Percentiles rank a stretch among this genome's conserved stretches.
These are phyloP conservation scores for Colletotrichum theobromicola DNA, from an alignment of 2,329 filamentous ascomycete genomes.

Conservation along the genomic window DNA sequence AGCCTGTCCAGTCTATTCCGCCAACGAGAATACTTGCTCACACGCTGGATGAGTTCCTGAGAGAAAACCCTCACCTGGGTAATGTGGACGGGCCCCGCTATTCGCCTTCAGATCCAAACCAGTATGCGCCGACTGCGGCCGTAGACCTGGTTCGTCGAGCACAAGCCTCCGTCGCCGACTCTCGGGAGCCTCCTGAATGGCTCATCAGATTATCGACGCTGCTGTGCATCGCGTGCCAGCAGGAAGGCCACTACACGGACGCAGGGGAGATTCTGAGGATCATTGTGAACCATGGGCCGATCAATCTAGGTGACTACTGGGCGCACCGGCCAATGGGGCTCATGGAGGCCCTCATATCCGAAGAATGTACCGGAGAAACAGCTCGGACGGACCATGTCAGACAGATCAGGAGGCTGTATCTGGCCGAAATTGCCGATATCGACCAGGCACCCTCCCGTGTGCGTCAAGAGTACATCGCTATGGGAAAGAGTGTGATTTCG, in stretches of 20 bases:
- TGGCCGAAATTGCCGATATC: slow-evolving; percentile 9
- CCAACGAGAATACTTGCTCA: neutral
- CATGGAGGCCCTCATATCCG: neutral
- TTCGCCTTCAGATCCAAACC: neutral
- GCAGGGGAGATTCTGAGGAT: slow-evolving; percentile 14
- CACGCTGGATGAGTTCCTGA: neutral
- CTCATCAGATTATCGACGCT: slow-evolving; percentile 4
- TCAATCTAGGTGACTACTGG: neutral
- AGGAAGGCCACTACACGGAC: neutral
- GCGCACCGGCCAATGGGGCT: slow-evolving; percentile 2
- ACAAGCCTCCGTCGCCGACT: neutral
- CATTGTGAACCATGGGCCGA: neutral
- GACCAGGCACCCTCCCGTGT: neutral
- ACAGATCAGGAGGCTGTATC: neutral
- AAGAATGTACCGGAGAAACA: neutral
- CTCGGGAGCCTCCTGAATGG: slow-evolving; percentile 9
- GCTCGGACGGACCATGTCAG: neutral
- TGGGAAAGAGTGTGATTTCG: neutral
- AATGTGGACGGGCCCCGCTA: neutral
- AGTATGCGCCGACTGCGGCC: neutral
- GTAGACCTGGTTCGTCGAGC: slow-evolving; percentile 8
- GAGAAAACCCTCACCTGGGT: neutral
- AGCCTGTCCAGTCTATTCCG: neutral
- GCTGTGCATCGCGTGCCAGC: slow-evolving; percentile 13
- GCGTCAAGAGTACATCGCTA: neutral